Percentiles rank a stretch among this genome's conserved stretches.
phyloP scores from a whole-genome alignment of 2,329 filamentous ascomycete genomes.

The Diplodia sapinea region DNA sequence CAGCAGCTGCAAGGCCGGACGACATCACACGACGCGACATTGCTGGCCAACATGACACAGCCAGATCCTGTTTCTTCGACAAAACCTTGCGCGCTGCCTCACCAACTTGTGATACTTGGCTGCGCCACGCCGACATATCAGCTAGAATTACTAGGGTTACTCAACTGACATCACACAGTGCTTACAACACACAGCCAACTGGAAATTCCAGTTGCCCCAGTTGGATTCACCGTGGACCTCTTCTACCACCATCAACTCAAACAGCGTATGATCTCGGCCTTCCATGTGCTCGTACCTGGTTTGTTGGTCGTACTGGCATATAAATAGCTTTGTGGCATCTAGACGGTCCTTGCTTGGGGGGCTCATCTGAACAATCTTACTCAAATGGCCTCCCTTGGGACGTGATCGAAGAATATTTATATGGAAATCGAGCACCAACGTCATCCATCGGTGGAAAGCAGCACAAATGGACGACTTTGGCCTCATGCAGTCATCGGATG shows the following conservation, averaged over 20 bases:
- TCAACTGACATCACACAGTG: constrained; percentile 11
- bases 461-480: neutral
- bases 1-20: neutral
- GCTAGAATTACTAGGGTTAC: neutral
- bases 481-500: neutral
- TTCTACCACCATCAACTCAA: neutral
- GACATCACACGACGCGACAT: neutral
- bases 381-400: neutral
- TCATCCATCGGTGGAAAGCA: neutral
- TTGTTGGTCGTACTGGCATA: neutral
- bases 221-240: neutral
- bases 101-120: neutral
- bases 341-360: neutral
- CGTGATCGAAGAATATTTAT: neutral
- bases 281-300: neutral
- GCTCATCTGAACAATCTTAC: neutral
- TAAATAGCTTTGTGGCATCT: neutral
- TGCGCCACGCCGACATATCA: constrained; percentile 13
- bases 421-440: neutral
- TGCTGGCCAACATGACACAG: neutral
- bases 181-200: neutral
- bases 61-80: constrained; percentile 18
- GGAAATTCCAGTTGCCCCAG: neutral
- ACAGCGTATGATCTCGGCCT: neutral
- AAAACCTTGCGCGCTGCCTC: neutral